phyloP scores from a whole-genome alignment of 73 alveolate species.

The Paramecium primaurelia region DNA sequence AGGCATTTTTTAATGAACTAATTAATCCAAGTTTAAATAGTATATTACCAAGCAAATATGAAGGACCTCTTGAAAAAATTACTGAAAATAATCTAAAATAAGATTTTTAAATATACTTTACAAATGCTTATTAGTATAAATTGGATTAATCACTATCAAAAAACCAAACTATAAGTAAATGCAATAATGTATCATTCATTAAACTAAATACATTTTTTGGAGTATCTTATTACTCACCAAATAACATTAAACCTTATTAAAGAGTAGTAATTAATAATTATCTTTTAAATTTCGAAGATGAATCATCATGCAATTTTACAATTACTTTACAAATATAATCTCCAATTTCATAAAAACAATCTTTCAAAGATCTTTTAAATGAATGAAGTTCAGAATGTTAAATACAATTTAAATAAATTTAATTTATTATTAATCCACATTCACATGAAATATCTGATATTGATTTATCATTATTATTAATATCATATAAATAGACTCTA shows the following conservation, averaged over 20 bases:
- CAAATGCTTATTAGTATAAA: not conserved
- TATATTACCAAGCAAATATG: not conserved
- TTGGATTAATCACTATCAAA: not conserved
- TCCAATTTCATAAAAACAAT: not conserved
- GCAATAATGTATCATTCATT: conserved; percentile 2
- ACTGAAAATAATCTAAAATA: not conserved
- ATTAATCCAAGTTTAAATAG: conserved; percentile 23
- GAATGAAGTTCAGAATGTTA: not conserved
- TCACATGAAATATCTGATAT: not conserved
- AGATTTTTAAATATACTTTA: not conserved
- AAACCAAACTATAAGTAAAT: conserved; percentile 26
- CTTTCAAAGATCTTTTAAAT: not conserved
- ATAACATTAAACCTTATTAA: not conserved
- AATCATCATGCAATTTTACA: not conserved
- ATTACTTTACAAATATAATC: conserved; percentile 11
- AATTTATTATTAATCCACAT: not conserved
- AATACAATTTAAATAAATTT: not conserved
- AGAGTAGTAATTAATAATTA: not conserved
- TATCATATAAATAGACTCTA: not conserved
- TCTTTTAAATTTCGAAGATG: not conserved
- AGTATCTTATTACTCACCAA: not conserved
- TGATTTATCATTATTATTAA: not conserved
- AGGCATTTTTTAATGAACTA: not conserved
- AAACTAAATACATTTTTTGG: not conserved
- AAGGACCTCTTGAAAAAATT: conserved; percentile 2